These are phyloP conservation scores for Butyriboletus loyo DNA, from an alignment of 768 basidiomycete genomes.

Conservation along the genomic window DNA sequence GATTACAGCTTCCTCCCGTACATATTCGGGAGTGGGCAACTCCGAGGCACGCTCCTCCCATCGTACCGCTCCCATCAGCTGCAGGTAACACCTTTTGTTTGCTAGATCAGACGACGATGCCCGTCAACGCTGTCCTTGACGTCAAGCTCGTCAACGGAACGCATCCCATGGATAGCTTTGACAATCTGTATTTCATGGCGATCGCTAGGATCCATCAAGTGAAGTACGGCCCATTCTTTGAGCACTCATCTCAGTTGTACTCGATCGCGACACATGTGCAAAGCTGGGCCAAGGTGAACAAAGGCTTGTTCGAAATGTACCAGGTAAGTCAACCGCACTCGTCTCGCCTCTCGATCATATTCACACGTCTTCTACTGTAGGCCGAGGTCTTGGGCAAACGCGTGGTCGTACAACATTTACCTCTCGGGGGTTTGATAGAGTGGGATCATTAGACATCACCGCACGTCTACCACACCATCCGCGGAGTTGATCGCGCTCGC, in stretches of 20 bases:
- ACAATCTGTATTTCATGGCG: constrained; percentile 79
- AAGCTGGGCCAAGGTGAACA: constrained; percentile 89
- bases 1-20: constrained; percentile 89
- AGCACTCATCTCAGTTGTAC: constrained; percentile 88
- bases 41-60: constrained; percentile 55
- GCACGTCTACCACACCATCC: constrained; percentile 4
- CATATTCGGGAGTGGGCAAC: constrained; percentile 86
- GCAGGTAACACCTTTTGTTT: not conserved
- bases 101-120: constrained; percentile 59
- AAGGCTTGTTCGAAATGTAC: constrained; percentile 94
- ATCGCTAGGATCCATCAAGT: constrained; percentile 77
- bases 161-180: constrained; percentile 29
- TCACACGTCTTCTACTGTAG: constrained; percentile 32
- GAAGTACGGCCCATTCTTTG: constrained; percentile 85
- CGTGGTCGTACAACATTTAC: constrained; percentile 95
- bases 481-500: constrained; percentile 15
- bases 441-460: constrained; percentile 44
- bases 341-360: not conserved
- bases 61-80: not conserved
- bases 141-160: constrained; percentile 37
- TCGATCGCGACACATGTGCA: constrained; percentile 85
- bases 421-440: constrained; percentile 76
- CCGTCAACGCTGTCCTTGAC: constrained; percentile 62
- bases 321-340: constrained; percentile 45
- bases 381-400: constrained; percentile 91